These are phyloP conservation scores for Fusarium globosum DNA, from an alignment of 2,329 filamentous ascomycete species.

Conservation along the genomic window DNA sequence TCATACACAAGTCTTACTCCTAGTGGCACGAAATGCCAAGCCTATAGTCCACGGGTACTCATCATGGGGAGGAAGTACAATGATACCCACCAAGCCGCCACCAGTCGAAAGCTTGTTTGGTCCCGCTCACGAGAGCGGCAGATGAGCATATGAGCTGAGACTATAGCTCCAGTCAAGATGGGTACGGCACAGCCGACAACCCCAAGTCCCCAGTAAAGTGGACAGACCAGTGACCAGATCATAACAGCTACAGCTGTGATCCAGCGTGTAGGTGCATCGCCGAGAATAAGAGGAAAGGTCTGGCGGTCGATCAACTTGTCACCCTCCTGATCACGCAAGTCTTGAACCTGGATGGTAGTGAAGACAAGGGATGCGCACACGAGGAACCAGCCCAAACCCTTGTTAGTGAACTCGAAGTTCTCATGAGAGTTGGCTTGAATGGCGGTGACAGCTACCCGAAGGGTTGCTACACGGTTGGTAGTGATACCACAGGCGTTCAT, in stretches of 20 bases:
- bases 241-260: constrained; percentile 25
- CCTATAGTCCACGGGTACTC: constrained; percentile 10
- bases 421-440: constrained; percentile 2
- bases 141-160: constrained; percentile 32
- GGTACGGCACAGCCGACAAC: constrained; percentile 6
- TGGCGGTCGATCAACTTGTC: constrained; percentile 38
- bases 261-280: constrained; percentile 37
- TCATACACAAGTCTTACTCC: background rate
- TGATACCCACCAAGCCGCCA: constrained; percentile 35
- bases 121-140: constrained; percentile 13
- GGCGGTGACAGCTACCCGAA: constrained; percentile 21
- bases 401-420: constrained; percentile 25
- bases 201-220: constrained; percentile 30
- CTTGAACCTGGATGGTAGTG: constrained; percentile 43
- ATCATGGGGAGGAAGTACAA: constrained; percentile 35
- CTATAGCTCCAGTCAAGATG: background rate
- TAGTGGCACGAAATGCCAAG: background rate
- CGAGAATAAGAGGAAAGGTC: constrained; percentile 39
- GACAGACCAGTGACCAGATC: constrained; percentile 35
- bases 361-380: constrained; percentile 37
- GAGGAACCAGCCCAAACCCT: constrained; percentile 32
- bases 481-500: constrained; percentile 40
- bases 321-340: constrained; percentile 41
- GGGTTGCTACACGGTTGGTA: constrained; percentile 36
- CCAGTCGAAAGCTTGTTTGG: constrained; percentile 30